Evolutionary conservation across 1,284 basidiomycete species (phyloP).

Genomic region (Lentinula novae-zelandiae): DNA sequence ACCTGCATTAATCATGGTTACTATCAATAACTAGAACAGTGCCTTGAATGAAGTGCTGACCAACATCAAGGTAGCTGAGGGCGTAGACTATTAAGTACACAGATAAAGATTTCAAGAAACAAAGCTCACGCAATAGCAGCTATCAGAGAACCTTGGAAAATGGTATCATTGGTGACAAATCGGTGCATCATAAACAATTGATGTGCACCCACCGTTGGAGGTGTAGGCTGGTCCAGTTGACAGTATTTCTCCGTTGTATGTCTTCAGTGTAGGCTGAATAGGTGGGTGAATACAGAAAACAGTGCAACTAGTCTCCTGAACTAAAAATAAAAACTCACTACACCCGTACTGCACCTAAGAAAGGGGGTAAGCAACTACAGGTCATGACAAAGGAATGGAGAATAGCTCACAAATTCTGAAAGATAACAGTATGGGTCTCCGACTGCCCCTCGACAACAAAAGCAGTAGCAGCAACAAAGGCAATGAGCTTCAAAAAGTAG

Average conservation of each 20-base stretch:
- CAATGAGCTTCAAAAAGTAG: background rate
- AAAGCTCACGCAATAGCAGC: constrained; percentile 8
- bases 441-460: background rate
- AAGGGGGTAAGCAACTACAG: background rate
- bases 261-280: constrained; percentile 9
- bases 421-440: background rate
- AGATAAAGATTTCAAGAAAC: background rate
- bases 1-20: constrained; percentile 15
- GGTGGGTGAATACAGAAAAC: background rate
- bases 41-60: background rate
- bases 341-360: background rate
- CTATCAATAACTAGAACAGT: background rate
- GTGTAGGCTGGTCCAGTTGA: constrained; percentile 10
- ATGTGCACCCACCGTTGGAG: background rate
- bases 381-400: background rate
- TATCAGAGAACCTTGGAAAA: background rate
- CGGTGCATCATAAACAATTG: background rate
- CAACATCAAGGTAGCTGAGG: constrained; percentile 7
- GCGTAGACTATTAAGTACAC: no score
- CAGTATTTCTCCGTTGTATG: constrained; percentile 4
- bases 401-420: background rate
- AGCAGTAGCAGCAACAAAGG: background rate
- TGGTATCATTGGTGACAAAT: background rate
- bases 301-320: no score
- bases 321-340: background rate